Evolutionary conservation across 2,329 filamentous ascomycete species (phyloP), one percentile per base, ranked within the genome.

Genomic region (Monilinia polystroma): DNA sequence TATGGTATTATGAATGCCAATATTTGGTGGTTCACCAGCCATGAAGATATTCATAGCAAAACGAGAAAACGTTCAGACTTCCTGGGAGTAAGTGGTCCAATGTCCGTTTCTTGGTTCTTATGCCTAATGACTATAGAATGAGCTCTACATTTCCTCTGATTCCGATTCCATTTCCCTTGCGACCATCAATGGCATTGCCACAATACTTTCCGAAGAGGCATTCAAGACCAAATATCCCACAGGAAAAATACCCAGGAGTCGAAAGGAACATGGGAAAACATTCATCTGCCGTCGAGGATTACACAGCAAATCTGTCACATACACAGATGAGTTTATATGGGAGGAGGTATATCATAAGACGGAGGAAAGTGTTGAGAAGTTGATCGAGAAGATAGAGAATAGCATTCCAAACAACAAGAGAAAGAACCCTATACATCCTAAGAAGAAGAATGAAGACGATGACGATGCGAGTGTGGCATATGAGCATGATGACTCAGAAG

Each of bases 11-110:
- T 64, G 65, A 47, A 58, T n/a, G 68, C 60, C 41, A 56, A 58
- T 29, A 95, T 99, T 75, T 89, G 97, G 84, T 99, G 73, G 95
- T 97, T 99, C 76, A 93, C 91, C 0, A 92, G 91, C 0, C 91
- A 96, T 73, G 91, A 90, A 74, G 94, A 98, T 79, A 92, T 97
- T 68, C 86, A 89, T 38, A 95, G 91, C 73, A 90, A 89, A 75
- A 85, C 87, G 67, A 94, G 91, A 79, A 96, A 95, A 80, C 84
- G 92, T 74, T 84, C 81, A 16, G 95, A 99, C 78, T 92, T 87
- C 68, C 78, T 96, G 63, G 86, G 86, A 75, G 87, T 90, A 80
- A 67, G 80, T 73, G 32, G 8, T 54, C n/a, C 35, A 12, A 14
- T 18, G 20, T 6, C n/a, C n/a, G 29, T 66, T 14, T 47, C 26